A percentile compares a stretch with the other conserved stretches of the same genome.
These are phyloP conservation scores for Kazachstania martiniae DNA, from an alignment of 805 yeast genomes.

Conservation along the genomic window DNA sequence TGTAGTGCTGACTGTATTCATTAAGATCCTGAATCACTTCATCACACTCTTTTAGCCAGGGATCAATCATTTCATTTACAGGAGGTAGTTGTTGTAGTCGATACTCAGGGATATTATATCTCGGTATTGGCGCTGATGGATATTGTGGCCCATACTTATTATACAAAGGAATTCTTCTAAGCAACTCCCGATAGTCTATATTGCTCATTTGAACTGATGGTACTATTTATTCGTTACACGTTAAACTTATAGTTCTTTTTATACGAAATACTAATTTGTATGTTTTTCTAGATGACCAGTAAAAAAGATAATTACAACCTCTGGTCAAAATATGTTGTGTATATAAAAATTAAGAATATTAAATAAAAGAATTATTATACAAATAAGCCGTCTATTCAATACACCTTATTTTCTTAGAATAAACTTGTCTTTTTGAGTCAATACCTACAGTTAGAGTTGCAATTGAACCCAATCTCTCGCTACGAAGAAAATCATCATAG, in stretches of 20 bases:
- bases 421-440: conserved; percentile 18
- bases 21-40: conserved; percentile 8
- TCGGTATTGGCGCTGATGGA: conserved; percentile 8
- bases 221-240: too few relatives aligned
- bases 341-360: too few relatives aligned
- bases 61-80: conserved; percentile 14
- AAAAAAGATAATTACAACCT: too few relatives aligned
- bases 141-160: conserved; percentile 17
- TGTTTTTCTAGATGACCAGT: too few relatives aligned
- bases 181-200: conserved; percentile 6
- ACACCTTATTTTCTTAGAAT: conserved; percentile 8
- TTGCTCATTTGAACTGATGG: conserved; percentile 2
- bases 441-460: conserved; percentile 26
- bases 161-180: conserved; percentile 14
- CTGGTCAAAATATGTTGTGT: too few relatives aligned
- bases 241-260: too few relatives aligned
- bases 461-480: conserved; percentile 23
- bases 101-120: conserved; percentile 10
- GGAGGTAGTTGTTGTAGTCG: conserved; percentile 11
- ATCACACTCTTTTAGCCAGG: conserved; percentile 21
- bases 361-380: too few relatives aligned
- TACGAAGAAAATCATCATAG: conserved; percentile 32
- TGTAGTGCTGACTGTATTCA: conserved; percentile 6
- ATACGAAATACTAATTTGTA: too few relatives aligned
- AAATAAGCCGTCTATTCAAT: too few relatives aligned